Base-by-base conservation (phyloP, 2,329 filamentous ascomycete genomes). In the Pestalotiopsis sp. region DNA sequence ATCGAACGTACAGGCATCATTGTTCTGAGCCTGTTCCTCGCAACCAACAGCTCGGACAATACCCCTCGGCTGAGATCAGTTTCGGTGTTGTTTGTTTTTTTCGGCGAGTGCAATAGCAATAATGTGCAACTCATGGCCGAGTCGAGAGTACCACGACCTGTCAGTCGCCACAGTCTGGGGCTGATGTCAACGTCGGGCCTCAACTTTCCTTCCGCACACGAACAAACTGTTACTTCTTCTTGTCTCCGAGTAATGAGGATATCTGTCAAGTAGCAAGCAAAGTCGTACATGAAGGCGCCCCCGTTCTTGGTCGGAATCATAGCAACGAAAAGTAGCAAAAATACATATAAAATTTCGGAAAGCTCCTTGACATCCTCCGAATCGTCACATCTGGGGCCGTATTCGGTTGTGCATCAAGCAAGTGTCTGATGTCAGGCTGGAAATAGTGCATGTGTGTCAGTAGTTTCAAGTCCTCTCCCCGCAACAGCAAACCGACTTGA, bases 141-240 rank as follows among this genome's bases (percentile, higher is more conserved):
- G 59, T 39, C 59, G 31, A 39, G 59, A 41, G 31, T 62, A 39
- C 31, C 59, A 62, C n/a, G 59, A 62, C 31, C 25, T 39, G 59
- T 62, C 23, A 39, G 36, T 36, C 27, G 12, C 59, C n/a, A 14
- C 12, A 36, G 27, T 62, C 9, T n/a, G 6, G 27, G 58, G 31
- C n/a, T 13, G 27, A 20, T 14, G 31, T 62, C 62, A 17, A 6
- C 12, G 39, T 52, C 25, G 23, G 39, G 27, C 62, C 31, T 57
- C 64, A 27, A 20, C 49, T 66, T 60, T 66, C 64, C 64, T 66
- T 66, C 23, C 64, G 56, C 56, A 66, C 38, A 60, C 64, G 64
- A 66, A 66, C 39, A 66, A 38, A 12, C 23, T n/a, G 36, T 60
- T 36, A 25, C 39, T 59, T 66, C 36, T 66, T 49, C 38, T 57